Evolutionary conservation across 495 filamentous ascomycete species (phyloP).

Genomic region (Aspergillus wentii): DNA sequence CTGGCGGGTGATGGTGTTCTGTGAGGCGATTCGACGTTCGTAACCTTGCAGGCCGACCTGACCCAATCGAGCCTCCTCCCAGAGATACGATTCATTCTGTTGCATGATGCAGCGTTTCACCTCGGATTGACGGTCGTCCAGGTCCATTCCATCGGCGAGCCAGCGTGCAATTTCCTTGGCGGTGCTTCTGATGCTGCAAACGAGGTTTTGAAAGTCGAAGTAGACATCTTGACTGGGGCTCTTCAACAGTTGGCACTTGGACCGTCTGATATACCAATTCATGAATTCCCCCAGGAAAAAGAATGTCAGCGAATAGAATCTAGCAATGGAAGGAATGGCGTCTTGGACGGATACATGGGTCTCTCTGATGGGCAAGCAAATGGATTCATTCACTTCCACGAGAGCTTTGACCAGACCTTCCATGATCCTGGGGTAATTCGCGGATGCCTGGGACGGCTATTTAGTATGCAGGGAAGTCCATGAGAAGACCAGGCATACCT

Average conservation of each 20-base stretch:
- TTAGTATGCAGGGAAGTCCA: too few relatives aligned
- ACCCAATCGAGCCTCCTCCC: slow-evolving; percentile 33
- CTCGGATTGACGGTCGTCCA: slow-evolving; percentile 16
- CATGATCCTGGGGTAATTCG: slow-evolving; percentile 40
- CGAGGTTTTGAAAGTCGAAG: slow-evolving; percentile 35
- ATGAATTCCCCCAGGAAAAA: slow-evolving; percentile 45
- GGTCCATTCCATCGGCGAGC: slow-evolving; percentile 18
- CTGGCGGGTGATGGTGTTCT: slow-evolving; percentile 35
- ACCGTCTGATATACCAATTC: slow-evolving; percentile 40
- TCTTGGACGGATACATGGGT: slow-evolving; percentile 13
- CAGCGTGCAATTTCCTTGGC: slow-evolving; percentile 17
- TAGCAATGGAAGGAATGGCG: slow-evolving; percentile 26
- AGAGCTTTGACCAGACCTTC: slow-evolving; percentile 39
- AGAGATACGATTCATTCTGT: slow-evolving; percentile 20
- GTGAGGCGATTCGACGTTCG: slow-evolving; percentile 30
- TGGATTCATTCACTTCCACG: slow-evolving; percentile 35
- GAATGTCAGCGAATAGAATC: slow-evolving; percentile 41
- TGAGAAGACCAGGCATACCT: too few relatives aligned
- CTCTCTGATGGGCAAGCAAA: slow-evolving; percentile 18
- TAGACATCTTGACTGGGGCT: slow-evolving; percentile 44
- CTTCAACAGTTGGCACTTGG: slow-evolving; percentile 36
- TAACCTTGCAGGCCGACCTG: slow-evolving; percentile 34
- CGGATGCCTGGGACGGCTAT: slow-evolving; percentile 33
- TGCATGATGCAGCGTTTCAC: slow-evolving; percentile 6
- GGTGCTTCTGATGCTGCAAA: slow-evolving; percentile 30